Base-by-base conservation (phyloP, 2,329 filamentous ascomycete genomes). In the Shiraia sp. region DNA sequence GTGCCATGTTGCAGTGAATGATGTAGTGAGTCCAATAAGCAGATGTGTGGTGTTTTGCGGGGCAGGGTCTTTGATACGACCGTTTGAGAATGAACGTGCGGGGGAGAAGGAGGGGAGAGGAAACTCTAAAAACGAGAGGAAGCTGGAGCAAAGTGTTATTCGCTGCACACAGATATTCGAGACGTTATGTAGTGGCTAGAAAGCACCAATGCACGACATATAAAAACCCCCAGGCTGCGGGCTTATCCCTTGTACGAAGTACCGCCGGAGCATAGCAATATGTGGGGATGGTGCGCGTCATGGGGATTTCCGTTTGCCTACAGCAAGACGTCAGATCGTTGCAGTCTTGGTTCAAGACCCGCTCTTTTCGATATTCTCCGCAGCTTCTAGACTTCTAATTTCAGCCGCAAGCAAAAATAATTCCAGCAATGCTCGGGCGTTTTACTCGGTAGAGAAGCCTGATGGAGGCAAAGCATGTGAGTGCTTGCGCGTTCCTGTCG, bases 211-310 rank as follows among this genome's bases (percentile, higher is more conserved):
- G 19, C 19, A 22, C 19, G 19, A 22, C 19, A 22, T 22, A 22
- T 22, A 22, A 8, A 22, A 22, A 22, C 4, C 8, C 8, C 19
- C 4, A 22, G 19, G 19, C 19, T 22, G 8, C 19, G 19, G 19
- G 19, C 19, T 8, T 22, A 8, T 22, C 19, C 19, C 19, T 22
- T 22, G 19, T 22, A 22, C 19, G 4, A 22, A 22, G 19, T 22
- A 8, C 19, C 19, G 19, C 19, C 19, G 17, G 30, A 14, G 27
- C 32, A 36, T 25, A n/a, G 17, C n/a, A 37, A n/a, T 41, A 27
- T 42, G 42, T 46, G 33, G 42, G 42, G 37, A 41, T 40, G 42
- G 42, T 26, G 42, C 42, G 42, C 42, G 42, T 45, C 42, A 45
- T 45, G 25, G 16, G n/a, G n/a, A n/a, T n/a, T n/a, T n/a, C n/a